These are phyloP conservation scores for Carex sylvatica DNA, from an alignment of 202 grass and related monocot genomes.

Conservation along the genomic window DNA sequence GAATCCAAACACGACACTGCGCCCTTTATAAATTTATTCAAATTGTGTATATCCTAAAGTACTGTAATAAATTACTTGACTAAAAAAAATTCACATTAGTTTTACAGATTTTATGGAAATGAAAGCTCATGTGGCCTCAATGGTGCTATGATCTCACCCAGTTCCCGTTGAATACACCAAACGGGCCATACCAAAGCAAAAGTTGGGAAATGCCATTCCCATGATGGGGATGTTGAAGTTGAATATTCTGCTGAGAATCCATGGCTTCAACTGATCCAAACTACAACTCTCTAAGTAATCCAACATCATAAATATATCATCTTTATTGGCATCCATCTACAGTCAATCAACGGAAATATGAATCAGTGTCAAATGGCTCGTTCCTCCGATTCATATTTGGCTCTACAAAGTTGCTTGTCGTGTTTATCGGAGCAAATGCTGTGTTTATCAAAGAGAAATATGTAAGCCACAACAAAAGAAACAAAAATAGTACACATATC, in stretches of 20 bases:
- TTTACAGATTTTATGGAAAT: neutral
- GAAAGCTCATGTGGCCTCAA: neutral
- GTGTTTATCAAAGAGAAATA: constrained; percentile 20
- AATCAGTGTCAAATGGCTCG: constrained; percentile 25
- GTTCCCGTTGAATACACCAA: neutral
- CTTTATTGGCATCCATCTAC: neutral
- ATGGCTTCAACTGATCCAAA: neutral
- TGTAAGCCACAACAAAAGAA: neutral
- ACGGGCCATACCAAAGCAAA: neutral
- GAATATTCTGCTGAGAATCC: neutral
- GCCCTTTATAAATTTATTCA: neutral
- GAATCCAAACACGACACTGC: neutral
- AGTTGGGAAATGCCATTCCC: neutral
- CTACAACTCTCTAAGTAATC: neutral
- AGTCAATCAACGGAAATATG: constrained; percentile 20
- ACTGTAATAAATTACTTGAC: neutral
- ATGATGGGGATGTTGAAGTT: neutral
- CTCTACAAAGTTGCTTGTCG: constrained; percentile 32
- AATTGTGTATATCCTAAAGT: neutral
- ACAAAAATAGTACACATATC: neutral
- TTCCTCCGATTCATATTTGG: constrained; percentile 37
- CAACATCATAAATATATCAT: neutral
- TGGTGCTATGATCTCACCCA: neutral
- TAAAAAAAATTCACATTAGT: neutral
- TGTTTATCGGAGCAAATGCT: constrained; percentile 96